A percentile compares a stretch with the other conserved stretches of the same genome.
phyloP scores from a whole-genome alignment of 2,329 filamentous ascomycete species.

The Akanthomyces uredinophilus region DNA sequence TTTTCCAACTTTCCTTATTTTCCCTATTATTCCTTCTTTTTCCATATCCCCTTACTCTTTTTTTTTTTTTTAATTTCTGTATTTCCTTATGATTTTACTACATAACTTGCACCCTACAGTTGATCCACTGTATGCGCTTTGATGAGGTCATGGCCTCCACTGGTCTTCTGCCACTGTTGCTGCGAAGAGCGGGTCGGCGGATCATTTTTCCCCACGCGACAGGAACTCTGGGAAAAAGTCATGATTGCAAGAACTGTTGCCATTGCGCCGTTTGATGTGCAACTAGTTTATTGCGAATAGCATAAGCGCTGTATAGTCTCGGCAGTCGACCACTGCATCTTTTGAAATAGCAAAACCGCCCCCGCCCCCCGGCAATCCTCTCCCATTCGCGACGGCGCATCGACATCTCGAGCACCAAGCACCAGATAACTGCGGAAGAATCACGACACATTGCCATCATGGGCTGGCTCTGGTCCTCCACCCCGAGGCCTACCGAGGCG shows the following conservation, averaged over 20 bases:
- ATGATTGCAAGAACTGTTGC: background rate
- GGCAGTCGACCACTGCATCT: too few relatives aligned
- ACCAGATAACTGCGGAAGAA: background rate
- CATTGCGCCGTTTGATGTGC: background rate
- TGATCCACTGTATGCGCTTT: background rate
- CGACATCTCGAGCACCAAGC: background rate
- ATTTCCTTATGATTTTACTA: too few relatives aligned
- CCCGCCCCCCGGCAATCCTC: background rate
- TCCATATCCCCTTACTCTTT: too few relatives aligned
- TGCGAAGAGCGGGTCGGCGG: constrained; percentile 4
- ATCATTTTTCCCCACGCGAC: constrained; percentile 11
- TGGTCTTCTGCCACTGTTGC: background rate
- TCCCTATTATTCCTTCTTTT: too few relatives aligned
- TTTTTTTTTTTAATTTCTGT: too few relatives aligned
- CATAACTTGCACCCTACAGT: too few relatives aligned
- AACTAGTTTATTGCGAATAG: background rate
- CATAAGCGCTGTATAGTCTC: background rate
- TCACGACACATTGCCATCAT: constrained; percentile 33
- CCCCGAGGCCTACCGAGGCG: constrained; percentile 22
- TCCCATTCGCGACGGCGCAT: background rate
- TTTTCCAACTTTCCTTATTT: too few relatives aligned
- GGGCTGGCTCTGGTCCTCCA: constrained; percentile 57
- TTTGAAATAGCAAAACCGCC: background rate
- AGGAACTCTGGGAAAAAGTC: background rate
- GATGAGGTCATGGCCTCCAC: constrained; percentile 11